Conservation (phyloP, 495 filamentous ascomycete species). For the Xylaria nigripes region DNA sequence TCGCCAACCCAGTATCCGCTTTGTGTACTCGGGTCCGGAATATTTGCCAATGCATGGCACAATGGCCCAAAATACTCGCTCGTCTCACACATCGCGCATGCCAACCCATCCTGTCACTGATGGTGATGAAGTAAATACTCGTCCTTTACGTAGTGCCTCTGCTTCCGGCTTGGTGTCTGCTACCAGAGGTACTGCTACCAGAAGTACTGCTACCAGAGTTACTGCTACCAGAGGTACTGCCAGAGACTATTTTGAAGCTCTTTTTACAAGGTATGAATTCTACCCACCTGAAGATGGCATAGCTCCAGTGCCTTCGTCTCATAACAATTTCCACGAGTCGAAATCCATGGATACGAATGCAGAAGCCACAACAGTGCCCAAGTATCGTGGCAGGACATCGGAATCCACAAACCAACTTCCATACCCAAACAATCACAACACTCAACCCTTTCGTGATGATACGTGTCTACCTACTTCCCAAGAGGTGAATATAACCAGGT, state of each 20-base stretch:
- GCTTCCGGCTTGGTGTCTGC: constrained; percentile 29
- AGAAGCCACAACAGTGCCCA: constrained; percentile 19
- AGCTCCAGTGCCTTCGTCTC: constrained; percentile 62
- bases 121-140: constrained; percentile 2
- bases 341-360: constrained; percentile 61
- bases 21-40: constrained; percentile 32
- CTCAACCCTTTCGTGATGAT: neutral
- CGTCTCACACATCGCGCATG: neutral
- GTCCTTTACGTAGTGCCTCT: constrained; percentile 25
- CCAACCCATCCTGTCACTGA: neutral
- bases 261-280: constrained; percentile 36
- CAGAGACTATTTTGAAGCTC: constrained; percentile 30
- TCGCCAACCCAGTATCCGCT: constrained; percentile 48
- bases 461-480: constrained; percentile 1
- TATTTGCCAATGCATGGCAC: neutral
- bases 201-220: too few relatives aligned
- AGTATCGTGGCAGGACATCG: constrained; percentile 16
- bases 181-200: constrained; percentile 23
- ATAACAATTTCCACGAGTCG: constrained; percentile 62
- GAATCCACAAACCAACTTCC: constrained; percentile 26
- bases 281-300: constrained; percentile 53
- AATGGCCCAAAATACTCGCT: neutral
- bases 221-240: constrained; percentile 23
- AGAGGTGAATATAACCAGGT: constrained; percentile 40
- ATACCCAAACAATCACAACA: neutral